Evolutionary conservation across 148 eudicot genomes (phyloP).

Genomic region (Heliamphora exappendiculata): DNA sequence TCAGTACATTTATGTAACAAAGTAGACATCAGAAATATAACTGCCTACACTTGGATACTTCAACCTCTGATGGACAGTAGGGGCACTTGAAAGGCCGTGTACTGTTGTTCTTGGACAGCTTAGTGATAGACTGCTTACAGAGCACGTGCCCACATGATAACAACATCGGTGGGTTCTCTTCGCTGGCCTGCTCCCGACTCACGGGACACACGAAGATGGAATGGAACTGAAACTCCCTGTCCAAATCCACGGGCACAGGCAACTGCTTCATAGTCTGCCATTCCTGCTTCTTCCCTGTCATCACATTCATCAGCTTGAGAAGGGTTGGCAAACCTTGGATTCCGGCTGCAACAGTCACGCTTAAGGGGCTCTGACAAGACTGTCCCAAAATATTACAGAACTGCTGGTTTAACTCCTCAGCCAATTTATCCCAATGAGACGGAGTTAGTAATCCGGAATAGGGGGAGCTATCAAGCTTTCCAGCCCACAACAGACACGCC

Average conservation of each 20-base stretch:
- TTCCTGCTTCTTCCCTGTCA: conserved; percentile 70
- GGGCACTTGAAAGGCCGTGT: conserved; percentile 85
- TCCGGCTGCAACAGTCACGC: conserved; percentile 66
- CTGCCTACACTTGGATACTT: conserved; percentile 58
- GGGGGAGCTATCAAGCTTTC: conserved; percentile 67
- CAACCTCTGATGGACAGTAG: conserved; percentile 71
- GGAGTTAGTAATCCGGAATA: conserved; percentile 58
- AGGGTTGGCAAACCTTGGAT: conserved; percentile 79
- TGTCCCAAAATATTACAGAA: conserved; percentile 67
- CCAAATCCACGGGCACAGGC: conserved; percentile 73
- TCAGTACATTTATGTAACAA: not conserved
- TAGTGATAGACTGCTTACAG: conserved; percentile 76
- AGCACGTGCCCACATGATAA: conserved; percentile 79
- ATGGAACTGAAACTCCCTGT: conserved; percentile 66
- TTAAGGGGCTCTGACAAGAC: conserved; percentile 60
- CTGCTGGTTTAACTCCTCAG: conserved; percentile 50
- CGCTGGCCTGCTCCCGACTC: conserved; percentile 71
- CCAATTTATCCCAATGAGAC: conserved; percentile 52
- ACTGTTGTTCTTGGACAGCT: conserved; percentile 64
- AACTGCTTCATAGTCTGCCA: conserved; percentile 83
- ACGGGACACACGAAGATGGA: conserved; percentile 81
- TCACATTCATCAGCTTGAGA: conserved; percentile 76
- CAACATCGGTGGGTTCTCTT: conserved; percentile 85
- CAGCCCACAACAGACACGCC: conserved; percentile 69
- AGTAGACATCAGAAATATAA: conserved; percentile 39